Evolutionary conservation across 345 rosid species (phyloP), one percentile per base, ranked within the genome.

Genomic region (Geranium brycei): DNA sequence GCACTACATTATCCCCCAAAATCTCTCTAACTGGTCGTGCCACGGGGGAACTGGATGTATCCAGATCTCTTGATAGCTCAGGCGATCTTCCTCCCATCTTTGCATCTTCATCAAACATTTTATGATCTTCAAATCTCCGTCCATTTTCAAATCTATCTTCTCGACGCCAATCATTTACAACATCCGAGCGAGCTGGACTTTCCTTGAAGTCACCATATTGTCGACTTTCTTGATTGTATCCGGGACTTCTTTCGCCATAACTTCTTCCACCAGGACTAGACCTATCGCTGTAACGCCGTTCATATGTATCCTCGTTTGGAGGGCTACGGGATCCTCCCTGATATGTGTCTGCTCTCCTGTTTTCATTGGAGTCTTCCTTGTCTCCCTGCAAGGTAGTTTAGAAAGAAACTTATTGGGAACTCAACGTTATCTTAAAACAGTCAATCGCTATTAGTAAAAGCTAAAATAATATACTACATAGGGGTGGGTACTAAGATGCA

Each of bases 91-190:
- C 79, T 57, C 62, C 77, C 57, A 38, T 58, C 72, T 69, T 79
- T 62, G 74, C 62, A 0, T 81, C 91, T 68, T 63, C 72, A 64
- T 67, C 51, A 56, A 75, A 47, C 41, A 67, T 66, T 64, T 64
- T 69, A 32, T 0, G 73, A 30, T 47, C 68, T 31, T 62, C 73
- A 66, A 75, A 65, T 65, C 73, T 75, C 72, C 77, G 79, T 58
- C 76, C 66, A 51, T 77, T 65, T 72, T 62, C 72, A 47, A 5
- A 10, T 19, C 64, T 66, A 31, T 78, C 86, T 19, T 90, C 91
- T 67, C 91, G 82, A 74, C 78, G 70, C 72, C 97, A 79, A 64
- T 86, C 88, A 71, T 91, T 96, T 40, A 87, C 96, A 74, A 92
- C 75, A 81, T 90, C 99, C 66, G 86, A 82, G n/a, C 77, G 82